phyloP scores from a whole-genome alignment of 139 green algal species.

The Coelastrella sp. region DNA sequence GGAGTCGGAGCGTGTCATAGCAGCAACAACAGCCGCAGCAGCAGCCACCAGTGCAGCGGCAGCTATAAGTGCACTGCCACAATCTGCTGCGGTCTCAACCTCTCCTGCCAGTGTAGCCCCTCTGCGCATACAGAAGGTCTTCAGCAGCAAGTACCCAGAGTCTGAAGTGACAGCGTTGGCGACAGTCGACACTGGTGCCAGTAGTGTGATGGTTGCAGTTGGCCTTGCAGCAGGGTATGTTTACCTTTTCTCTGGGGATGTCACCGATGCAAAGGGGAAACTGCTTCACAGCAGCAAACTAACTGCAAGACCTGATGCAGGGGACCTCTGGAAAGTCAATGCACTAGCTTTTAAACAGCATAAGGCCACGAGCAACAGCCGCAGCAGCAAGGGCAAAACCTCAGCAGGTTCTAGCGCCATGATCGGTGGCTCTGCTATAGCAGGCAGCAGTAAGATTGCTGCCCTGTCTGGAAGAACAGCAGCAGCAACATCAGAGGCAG shows the following conservation, averaged over 20 bases:
- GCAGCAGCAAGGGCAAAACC: background rate
- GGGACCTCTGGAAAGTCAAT: conserved; percentile 25
- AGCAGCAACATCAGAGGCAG: background rate
- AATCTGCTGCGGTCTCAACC: background rate
- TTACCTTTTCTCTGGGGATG: conserved; percentile 30
- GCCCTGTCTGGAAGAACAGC: background rate
- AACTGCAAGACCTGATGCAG: background rate
- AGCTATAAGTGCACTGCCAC: conserved; percentile 12
- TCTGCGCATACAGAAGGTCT: conserved; percentile 50
- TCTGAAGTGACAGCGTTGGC: conserved; percentile 62
- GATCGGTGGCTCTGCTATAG: background rate
- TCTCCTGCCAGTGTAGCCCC: conserved; percentile 30
- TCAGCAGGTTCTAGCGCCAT: background rate
- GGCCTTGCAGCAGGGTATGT: conserved; percentile 33
- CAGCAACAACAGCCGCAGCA: conserved; percentile 4
- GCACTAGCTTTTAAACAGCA: conserved; percentile 16
- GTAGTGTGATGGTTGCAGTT: conserved; percentile 10
- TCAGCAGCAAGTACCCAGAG: conserved; percentile 67
- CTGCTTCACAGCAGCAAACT: conserved; percentile 40
- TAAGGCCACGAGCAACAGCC: background rate
- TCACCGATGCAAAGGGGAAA: conserved; percentile 10
- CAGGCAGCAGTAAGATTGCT: background rate
- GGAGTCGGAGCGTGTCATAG: conserved; percentile 38
- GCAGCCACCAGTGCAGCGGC: conserved; percentile 10
- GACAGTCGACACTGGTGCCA: conserved; percentile 23